These are phyloP conservation scores for Rickenella mellea DNA, from an alignment of 768 basidiomycete genomes.

Conservation along the genomic window DNA sequence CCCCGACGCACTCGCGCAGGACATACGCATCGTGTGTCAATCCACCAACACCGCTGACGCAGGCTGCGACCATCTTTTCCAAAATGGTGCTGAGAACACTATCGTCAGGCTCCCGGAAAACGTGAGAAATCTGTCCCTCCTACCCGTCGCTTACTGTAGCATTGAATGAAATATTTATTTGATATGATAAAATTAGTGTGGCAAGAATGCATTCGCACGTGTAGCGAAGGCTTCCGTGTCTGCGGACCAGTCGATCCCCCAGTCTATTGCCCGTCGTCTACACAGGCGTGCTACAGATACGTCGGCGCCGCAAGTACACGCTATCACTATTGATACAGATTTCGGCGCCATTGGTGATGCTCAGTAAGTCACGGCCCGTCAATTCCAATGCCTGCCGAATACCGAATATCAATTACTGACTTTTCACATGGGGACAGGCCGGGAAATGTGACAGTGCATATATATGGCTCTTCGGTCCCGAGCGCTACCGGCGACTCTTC, in stretches of 20 bases:
- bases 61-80: constrained; percentile 32
- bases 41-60: constrained; percentile 14
- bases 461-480: too few relatives aligned
- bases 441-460: too few relatives aligned
- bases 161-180: too few relatives aligned
- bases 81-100: constrained; percentile 32
- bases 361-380: too few relatives aligned
- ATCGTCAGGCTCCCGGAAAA: constrained; percentile 43
- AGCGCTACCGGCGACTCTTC: too few relatives aligned
- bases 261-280: constrained; percentile 17
- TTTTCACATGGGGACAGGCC: too few relatives aligned
- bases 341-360: constrained; percentile 22
- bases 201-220: constrained; percentile 19
- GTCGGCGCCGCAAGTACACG: constrained; percentile 24
- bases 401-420: too few relatives aligned
- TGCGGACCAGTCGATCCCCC: constrained; percentile 34
- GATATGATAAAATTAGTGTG: too few relatives aligned
- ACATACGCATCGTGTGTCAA: constrained; percentile 40
- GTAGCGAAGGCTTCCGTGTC: constrained; percentile 31
- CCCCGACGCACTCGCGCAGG: constrained; percentile 28
- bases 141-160: neutral
- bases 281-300: constrained; percentile 27
- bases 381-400: too few relatives aligned
- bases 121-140: constrained; percentile 20
- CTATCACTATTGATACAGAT: constrained; percentile 30